Evolutionary conservation across 495 filamentous ascomycete genomes (phyloP).

Genomic region (Chaetomium fimeti): DNA sequence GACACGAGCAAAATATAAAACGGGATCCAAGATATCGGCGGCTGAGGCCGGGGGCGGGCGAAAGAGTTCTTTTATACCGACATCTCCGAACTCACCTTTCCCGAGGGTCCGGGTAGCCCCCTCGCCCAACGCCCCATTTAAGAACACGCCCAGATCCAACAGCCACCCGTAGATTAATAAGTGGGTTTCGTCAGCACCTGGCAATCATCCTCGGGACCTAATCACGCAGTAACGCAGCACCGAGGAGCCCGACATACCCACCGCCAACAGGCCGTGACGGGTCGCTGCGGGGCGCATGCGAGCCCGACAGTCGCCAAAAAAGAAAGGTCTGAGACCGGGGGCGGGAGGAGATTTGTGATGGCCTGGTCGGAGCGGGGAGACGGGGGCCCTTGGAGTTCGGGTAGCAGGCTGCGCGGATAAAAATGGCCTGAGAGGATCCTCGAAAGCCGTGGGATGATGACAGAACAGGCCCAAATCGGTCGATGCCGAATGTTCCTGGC

Average conservation of each 20-base stretch:
- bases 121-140: background rate
- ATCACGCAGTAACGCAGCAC: background rate
- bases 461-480: conserved; percentile 37
- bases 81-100: background rate
- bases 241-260: background rate
- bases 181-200: conserved; percentile 29
- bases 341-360: background rate
- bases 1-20: too few relatives aligned
- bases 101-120: background rate
- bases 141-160: background rate
- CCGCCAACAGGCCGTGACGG: background rate
- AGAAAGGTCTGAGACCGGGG: background rate
- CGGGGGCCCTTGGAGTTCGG: conserved; percentile 12
- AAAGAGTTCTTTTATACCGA: conserved; percentile 20
- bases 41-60: background rate
- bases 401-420: conserved; percentile 32
- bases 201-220: conserved; percentile 8
- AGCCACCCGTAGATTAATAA: conserved; percentile 15
- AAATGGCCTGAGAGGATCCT: conserved; percentile 38
- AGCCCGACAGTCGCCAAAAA: conserved; percentile 3
- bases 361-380: background rate
- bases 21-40: too few relatives aligned
- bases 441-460: conserved; percentile 30
- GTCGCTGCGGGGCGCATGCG: background rate
- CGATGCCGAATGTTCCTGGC: conserved; percentile 34